Evolutionary conservation across 306 rosid genomes (phyloP).

Genomic region (Vachellia pachyceras): DNA sequence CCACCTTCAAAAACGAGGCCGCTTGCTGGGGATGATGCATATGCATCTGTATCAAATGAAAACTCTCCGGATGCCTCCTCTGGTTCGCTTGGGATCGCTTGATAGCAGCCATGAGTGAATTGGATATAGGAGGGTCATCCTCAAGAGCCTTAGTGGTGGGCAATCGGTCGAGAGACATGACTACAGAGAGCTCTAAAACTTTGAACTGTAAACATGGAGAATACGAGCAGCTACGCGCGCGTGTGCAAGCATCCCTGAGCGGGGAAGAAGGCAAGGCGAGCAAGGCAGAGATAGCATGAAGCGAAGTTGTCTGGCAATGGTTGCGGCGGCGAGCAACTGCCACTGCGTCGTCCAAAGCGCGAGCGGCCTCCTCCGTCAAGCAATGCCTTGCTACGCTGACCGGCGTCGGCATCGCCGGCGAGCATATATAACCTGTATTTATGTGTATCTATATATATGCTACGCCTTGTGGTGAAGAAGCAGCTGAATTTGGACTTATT

Average conservation of each 20-base stretch:
- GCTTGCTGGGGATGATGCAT: constrained; percentile 56
- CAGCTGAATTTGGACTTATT: constrained; percentile 32
- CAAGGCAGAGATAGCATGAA: constrained; percentile 85
- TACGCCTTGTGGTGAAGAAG: not conserved
- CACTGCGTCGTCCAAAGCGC: constrained; percentile 83
- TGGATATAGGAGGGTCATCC: constrained; percentile 85
- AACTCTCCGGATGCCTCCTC: constrained; percentile 87
- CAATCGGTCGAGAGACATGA: constrained; percentile 83
- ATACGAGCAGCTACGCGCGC: constrained; percentile 74
- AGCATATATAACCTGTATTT: constrained; percentile 49
- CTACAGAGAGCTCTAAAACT: constrained; percentile 86
- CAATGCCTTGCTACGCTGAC: constrained; percentile 92
- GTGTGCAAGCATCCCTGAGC: constrained; percentile 82
- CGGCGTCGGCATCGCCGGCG: constrained; percentile 99
- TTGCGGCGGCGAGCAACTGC: constrained; percentile 78
- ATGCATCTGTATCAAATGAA: constrained; percentile 73
- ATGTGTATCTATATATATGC: not conserved
- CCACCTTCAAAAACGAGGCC: constrained; percentile 77
- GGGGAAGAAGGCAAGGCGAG: constrained; percentile 66
- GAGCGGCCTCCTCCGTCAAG: constrained; percentile 88
- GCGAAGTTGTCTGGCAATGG: constrained; percentile 92
- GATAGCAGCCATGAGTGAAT: constrained; percentile 97
- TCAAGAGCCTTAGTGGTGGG: constrained; percentile 54
- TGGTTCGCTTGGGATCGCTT: constrained; percentile 94
- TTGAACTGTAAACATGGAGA: constrained; percentile 80